Conservation (phyloP, 164 flowering plant species). For the Magnolia officinalis region DNA sequence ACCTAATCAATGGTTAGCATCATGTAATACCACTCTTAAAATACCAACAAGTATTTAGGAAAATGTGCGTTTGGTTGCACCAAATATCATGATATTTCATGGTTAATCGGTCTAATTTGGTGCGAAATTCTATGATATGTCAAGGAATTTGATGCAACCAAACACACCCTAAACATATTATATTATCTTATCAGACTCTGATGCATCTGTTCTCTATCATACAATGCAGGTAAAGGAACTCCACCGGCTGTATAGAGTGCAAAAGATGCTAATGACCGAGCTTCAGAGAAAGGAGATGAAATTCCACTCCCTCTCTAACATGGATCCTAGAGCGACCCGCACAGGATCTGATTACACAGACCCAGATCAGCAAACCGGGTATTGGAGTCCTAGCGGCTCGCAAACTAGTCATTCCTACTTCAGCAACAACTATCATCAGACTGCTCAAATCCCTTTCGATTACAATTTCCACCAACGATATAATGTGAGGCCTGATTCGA, state of each 20-base stretch:
- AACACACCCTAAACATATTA: no score
- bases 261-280: constrained; percentile 58
- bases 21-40: no score
- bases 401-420: constrained; percentile 18
- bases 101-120: no score
- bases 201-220: not conserved
- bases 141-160: no score
- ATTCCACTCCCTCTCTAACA: not conserved
- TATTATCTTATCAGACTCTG: not conserved
- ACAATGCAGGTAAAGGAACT: constrained; percentile 64
- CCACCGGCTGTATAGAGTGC: constrained; percentile 61
- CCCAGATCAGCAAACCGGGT: constrained; percentile 16
- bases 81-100: no score
- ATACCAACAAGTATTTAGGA: no score
- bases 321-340: not conserved
- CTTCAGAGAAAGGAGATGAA: constrained; percentile 25
- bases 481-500: constrained; percentile 20
- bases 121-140: no score
- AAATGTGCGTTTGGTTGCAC: no score
- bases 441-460: constrained; percentile 14
- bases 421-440: constrained; percentile 11
- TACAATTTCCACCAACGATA: constrained; percentile 13
- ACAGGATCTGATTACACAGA: not conserved
- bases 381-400: constrained; percentile 17
- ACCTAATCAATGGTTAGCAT: no score